These are phyloP conservation scores for Ceratobasidium sp. DNA, from an alignment of 1,284 basidiomycete species.

Conservation along the genomic window DNA sequence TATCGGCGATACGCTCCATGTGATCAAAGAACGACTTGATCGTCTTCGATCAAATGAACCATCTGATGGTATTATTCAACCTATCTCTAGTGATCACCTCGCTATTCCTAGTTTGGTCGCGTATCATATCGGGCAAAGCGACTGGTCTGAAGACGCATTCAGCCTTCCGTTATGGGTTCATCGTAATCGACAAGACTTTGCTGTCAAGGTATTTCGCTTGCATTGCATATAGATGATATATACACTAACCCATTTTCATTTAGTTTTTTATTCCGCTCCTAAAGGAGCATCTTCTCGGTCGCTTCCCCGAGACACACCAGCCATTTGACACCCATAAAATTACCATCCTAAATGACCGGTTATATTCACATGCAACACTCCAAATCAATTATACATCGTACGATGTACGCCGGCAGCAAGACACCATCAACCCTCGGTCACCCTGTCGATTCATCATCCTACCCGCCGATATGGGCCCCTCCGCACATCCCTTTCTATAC, in stretches of 20 bases:
- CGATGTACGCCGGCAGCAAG: constrained; percentile 46
- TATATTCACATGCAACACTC: constrained; percentile 47
- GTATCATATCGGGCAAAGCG: constrained; percentile 41
- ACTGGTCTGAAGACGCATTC: constrained; percentile 41
- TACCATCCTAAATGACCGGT: constrained; percentile 44
- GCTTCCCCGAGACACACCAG: not conserved
- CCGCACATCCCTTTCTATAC: constrained; percentile 49
- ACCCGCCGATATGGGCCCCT: constrained; percentile 4
- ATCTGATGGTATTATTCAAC: too few relatives aligned
- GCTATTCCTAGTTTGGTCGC: not conserved
- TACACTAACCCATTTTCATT: not conserved
- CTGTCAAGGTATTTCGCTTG: constrained; percentile 43
- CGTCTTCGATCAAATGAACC: too few relatives aligned
- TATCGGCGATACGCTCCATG: constrained; percentile 15
- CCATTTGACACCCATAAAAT: constrained; percentile 35
- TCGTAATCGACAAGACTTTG: constrained; percentile 44
- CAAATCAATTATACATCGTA: constrained; percentile 51
- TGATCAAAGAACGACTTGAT: constrained; percentile 36
- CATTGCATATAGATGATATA: not conserved
- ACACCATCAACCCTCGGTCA: constrained; percentile 42
- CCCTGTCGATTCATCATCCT: constrained; percentile 32
- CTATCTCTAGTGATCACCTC: too few relatives aligned
- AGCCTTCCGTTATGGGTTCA: constrained; percentile 43
- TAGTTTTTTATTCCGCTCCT: constrained; percentile 47
- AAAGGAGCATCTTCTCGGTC: constrained; percentile 45